phyloP scores from a whole-genome alignment of 306 rosid species.

The Inga oerstediana region DNA sequence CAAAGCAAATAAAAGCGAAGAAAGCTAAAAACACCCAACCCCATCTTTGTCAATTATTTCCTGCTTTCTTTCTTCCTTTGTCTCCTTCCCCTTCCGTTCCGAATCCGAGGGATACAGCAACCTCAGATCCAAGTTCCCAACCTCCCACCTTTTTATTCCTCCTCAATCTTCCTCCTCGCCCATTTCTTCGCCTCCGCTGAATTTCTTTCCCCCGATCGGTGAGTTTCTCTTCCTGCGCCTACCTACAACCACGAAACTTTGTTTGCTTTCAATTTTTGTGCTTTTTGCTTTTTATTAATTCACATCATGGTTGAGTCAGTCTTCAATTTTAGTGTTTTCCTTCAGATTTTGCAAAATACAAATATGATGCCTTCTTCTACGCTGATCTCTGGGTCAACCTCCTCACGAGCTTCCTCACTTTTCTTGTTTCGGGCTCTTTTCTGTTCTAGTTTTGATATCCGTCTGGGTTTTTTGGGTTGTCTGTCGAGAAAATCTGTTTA shows the following conservation, averaged over 20 bases:
- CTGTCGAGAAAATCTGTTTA: not conserved
- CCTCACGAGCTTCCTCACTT: not conserved
- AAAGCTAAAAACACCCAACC: not conserved
- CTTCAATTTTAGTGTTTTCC: not conserved
- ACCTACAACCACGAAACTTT: not conserved
- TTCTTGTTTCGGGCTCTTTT: not conserved
- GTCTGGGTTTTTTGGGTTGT: not conserved
- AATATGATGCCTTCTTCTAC: not conserved
- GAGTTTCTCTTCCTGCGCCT: conserved; percentile 24
- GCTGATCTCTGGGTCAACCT: not conserved
- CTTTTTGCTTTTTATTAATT: not conserved
- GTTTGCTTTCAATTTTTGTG: not conserved
- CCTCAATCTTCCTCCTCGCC: not conserved
- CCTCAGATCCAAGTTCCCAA: not conserved
- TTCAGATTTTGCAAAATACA: not conserved
- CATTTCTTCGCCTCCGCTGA: not conserved
- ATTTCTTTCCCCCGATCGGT: conserved; percentile 5
- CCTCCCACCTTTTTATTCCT: not conserved
- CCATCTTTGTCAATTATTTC: conserved; percentile 29
- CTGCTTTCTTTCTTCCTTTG: not conserved
- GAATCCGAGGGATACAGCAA: conserved; percentile 8
- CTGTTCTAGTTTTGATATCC: not conserved
- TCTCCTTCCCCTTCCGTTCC: conserved; percentile 2
- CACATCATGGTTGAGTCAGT: not conserved
- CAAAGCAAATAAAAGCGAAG: conserved; percentile 16